These are phyloP conservation scores for Tylopilus rubrobrunneus DNA, from an alignment of 768 basidiomycete species.

Conservation along the genomic window DNA sequence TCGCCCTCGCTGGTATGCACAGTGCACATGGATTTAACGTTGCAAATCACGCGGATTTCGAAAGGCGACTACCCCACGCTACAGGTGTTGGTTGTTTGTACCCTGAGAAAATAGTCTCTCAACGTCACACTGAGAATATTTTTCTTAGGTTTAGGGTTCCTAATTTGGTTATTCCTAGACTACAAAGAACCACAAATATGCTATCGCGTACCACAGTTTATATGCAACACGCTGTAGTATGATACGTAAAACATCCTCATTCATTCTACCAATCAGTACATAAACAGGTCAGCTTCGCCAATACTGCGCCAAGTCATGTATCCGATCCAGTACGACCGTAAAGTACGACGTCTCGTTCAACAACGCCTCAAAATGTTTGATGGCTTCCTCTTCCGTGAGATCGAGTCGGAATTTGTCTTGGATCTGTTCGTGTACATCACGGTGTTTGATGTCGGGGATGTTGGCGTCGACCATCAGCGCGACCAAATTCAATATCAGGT, in stretches of 20 bases:
- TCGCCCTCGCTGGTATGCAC: too few relatives aligned
- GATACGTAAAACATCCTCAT: conserved; percentile 1
- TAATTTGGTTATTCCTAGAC: too few relatives aligned
- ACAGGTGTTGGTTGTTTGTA: too few relatives aligned
- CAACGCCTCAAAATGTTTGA: conserved; percentile 92
- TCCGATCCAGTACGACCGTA: conserved; percentile 87
- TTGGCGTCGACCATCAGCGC: conserved; percentile 97
- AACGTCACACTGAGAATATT: too few relatives aligned
- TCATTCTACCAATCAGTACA: not conserved
- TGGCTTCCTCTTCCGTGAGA: conserved; percentile 93
- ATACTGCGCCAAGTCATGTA: conserved; percentile 89
- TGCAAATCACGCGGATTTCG: too few relatives aligned
- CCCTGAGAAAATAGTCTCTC: too few relatives aligned
- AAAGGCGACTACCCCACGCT: too few relatives aligned
- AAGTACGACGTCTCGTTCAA: conserved; percentile 95
- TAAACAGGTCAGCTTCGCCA: conserved; percentile 61
- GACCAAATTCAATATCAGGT: conserved; percentile 93
- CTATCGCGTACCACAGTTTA: too few relatives aligned
- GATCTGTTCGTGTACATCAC: conserved; percentile 82
- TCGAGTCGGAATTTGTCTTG: conserved; percentile 96
- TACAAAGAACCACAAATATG: too few relatives aligned
- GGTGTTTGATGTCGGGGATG: conserved; percentile 94
- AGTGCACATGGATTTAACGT: too few relatives aligned
- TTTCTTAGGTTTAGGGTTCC: too few relatives aligned
- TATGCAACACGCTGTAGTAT: not conserved